Evolutionary conservation across 2,329 filamentous ascomycete species (phyloP).

Genomic region (Hypoxylon sp.): DNA sequence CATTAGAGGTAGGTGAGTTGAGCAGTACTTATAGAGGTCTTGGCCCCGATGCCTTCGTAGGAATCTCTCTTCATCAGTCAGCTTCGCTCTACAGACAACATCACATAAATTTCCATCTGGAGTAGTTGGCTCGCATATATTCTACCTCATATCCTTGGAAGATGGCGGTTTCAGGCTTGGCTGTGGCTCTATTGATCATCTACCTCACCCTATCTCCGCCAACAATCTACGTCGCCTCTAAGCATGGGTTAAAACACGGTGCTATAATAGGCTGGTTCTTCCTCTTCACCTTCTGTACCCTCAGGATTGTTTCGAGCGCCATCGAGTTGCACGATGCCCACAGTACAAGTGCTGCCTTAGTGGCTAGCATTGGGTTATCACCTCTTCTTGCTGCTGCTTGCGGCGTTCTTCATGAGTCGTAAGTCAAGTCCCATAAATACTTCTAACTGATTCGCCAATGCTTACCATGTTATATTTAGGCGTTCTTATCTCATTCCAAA

Average conservation of each 20-base stretch:
- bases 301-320: conserved; percentile 54
- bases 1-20: conserved; percentile 3
- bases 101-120: background rate
- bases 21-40: conserved; percentile 23
- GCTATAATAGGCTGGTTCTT: conserved; percentile 58
- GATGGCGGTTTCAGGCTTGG: conserved; percentile 38
- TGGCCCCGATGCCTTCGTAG: conserved; percentile 12
- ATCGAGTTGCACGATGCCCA: conserved; percentile 47
- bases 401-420: conserved; percentile 56
- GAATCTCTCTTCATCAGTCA: background rate
- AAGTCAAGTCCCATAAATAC: conserved; percentile 18
- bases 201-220: conserved; percentile 54
- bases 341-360: conserved; percentile 51
- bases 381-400: conserved; percentile 52
- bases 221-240: conserved; percentile 50
- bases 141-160: background rate
- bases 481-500: conserved; percentile 40
- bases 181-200: conserved; percentile 52
- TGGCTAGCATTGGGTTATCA: conserved; percentile 57
- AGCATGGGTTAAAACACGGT: conserved; percentile 53
- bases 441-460: background rate
- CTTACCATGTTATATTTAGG: conserved; percentile 25
- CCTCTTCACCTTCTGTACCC: conserved; percentile 54
- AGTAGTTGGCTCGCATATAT: background rate
- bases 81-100: background rate